Conservation (phyloP, 192 early-diverging fungal genomes). For the Entomortierella chlamydospora region DNA sequence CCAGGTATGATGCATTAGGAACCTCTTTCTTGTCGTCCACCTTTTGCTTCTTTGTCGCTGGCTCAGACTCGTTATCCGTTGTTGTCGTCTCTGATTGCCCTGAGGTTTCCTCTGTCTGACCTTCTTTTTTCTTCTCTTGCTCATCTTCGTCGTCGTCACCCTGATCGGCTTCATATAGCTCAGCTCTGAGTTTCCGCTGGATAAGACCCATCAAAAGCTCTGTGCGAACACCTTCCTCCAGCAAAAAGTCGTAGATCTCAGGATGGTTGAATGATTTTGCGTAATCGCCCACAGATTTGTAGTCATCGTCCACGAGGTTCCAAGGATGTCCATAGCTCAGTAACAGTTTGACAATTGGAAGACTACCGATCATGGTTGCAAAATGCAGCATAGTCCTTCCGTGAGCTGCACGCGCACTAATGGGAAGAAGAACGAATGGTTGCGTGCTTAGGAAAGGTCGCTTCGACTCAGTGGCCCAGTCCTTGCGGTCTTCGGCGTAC, state of each 20-base stretch:
- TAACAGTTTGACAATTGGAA: conserved; percentile 69
- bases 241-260: conserved; percentile 80
- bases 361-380: conserved; percentile 74
- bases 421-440: not conserved
- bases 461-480: too few relatives aligned
- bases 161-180: conserved; percentile 47
- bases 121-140: not conserved
- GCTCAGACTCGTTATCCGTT: not conserved
- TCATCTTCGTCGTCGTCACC: conserved; percentile 56
- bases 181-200: conserved; percentile 34
- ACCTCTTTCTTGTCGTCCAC: conserved; percentile 56
- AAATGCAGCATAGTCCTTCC: conserved; percentile 67
- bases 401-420: conserved; percentile 40
- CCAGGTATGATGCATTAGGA: conserved; percentile 83
- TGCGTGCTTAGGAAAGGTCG: too few relatives aligned
- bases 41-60: conserved; percentile 34
- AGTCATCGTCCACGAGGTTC: conserved; percentile 82
- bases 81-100: not conserved
- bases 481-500: too few relatives aligned
- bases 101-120: not conserved
- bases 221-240: conserved; percentile 85
- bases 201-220: conserved; percentile 80
- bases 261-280: conserved; percentile 76
- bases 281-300: conserved; percentile 86
- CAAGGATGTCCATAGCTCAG: conserved; percentile 81